These are phyloP conservation scores for Saturnispora saitoi DNA, from an alignment of 805 yeast genomes.

Conservation along the genomic window DNA sequence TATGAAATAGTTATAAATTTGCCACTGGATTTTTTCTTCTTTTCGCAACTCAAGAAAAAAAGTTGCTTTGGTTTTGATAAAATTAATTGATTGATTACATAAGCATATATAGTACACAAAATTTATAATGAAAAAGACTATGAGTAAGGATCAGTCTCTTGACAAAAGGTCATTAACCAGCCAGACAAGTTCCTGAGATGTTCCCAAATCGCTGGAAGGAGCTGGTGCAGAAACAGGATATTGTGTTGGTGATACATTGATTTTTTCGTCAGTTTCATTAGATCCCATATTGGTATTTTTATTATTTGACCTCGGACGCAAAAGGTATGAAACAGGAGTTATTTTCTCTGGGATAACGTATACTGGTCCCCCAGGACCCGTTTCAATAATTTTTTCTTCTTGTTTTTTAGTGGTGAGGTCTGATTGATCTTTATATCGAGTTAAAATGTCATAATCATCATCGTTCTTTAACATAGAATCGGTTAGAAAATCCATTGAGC, in stretches of 20 bases:
- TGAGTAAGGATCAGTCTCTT: slow-evolving; percentile 9
- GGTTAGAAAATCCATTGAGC: slow-evolving; percentile 45
- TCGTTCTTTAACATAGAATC: slow-evolving; percentile 49
- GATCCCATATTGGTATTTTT: neutral
- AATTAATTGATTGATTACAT: neutral
- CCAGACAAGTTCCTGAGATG: slow-evolving; percentile 65
- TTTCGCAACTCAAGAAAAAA: neutral
- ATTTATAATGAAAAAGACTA: neutral
- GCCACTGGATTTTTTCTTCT: slow-evolving; percentile 1
- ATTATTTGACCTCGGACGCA: slow-evolving; percentile 13
- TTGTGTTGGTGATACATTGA: neutral
- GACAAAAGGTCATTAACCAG: slow-evolving; percentile 53
- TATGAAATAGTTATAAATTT: slow-evolving; percentile 17
- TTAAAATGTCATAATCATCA: slow-evolving; percentile 30
- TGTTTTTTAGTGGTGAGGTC: neutral
- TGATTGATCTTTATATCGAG: slow-evolving; percentile 6
- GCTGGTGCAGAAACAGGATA: neutral
- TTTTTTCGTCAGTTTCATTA: neutral
- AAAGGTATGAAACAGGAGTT: slow-evolving; percentile 24
- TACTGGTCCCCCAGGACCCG: slow-evolving; percentile 2
- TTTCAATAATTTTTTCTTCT: neutral
- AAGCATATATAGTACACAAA: neutral
- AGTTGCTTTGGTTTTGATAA: neutral
- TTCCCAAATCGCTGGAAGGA: slow-evolving; percentile 24
- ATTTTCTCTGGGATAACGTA: slow-evolving; percentile 14